These are phyloP conservation scores for Lecanoromycetidae sp. DNA, from an alignment of 2,329 filamentous ascomycete genomes.

Conservation along the genomic window DNA sequence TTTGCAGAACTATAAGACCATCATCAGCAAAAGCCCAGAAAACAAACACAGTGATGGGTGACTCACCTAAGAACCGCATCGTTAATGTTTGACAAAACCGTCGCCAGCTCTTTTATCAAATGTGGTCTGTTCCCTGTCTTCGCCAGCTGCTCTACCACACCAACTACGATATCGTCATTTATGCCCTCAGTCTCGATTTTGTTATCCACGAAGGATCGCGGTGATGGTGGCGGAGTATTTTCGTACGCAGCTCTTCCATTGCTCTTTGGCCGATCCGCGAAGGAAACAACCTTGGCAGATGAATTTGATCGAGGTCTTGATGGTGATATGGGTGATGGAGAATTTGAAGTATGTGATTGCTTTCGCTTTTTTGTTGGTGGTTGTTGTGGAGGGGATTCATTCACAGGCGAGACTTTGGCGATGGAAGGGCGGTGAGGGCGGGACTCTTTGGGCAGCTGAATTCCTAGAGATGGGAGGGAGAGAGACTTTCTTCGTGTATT, in stretches of 20 bases:
- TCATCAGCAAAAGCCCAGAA: not conserved
- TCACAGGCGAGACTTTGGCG: slow-evolving; percentile 51
- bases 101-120: slow-evolving; percentile 83
- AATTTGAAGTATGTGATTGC: slow-evolving; percentile 53
- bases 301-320: slow-evolving; percentile 24
- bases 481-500: slow-evolving; percentile 95
- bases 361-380: slow-evolving; percentile 60
- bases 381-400: slow-evolving; percentile 37
- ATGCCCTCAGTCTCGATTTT: slow-evolving; percentile 72
- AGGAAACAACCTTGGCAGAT: slow-evolving; percentile 30
- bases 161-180: slow-evolving; percentile 90
- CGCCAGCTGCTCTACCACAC: slow-evolving; percentile 75
- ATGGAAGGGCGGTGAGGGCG: slow-evolving; percentile 45
- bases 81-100: slow-evolving; percentile 62
- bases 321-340: slow-evolving; percentile 30
- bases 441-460: slow-evolving; percentile 58
- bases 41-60: not conserved
- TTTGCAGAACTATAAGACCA: slow-evolving; percentile 65
- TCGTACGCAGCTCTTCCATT: slow-evolving; percentile 45
- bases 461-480: slow-evolving; percentile 82
- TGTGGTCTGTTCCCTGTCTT: slow-evolving; percentile 86
- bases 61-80: slow-evolving; percentile 50
- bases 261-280: slow-evolving; percentile 34
- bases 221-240: slow-evolving; percentile 71
- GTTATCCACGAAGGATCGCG: slow-evolving; percentile 34